Conservation (phyloP, 352 stramenopile genomes). For the Pilasporangium apinafurcum region DNA sequence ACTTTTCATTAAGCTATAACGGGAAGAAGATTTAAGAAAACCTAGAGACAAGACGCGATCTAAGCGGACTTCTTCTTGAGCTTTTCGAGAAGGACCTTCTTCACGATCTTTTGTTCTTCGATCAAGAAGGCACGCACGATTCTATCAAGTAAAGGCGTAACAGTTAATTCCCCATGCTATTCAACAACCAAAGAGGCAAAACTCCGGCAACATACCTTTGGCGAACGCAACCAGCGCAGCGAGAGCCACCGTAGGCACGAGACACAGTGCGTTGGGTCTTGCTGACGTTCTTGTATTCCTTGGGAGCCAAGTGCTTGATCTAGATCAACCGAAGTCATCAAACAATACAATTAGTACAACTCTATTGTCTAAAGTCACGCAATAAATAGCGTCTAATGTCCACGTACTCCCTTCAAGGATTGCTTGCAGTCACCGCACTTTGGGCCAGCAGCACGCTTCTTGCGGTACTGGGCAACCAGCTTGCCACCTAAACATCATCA, state of each 20-base stretch:
- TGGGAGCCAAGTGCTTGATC: constrained; percentile 82
- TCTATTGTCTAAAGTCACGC: not conserved
- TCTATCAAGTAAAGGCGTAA: no score
- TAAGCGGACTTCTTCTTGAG: constrained; percentile 82
- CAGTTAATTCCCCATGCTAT: no score
- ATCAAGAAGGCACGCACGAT: constrained; percentile 99
- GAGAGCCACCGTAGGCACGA: constrained; percentile 95
- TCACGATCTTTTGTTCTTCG: constrained; percentile 99
- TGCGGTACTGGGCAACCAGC: constrained; percentile 92
- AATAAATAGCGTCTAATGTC: constrained; percentile 4
- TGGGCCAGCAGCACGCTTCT: constrained; percentile 92
- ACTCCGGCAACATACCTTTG: constrained; percentile 45
- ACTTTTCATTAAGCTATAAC: no score
- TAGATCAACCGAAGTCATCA: constrained; percentile 6
- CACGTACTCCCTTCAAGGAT: constrained; percentile 64
- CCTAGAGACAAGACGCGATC: constrained; percentile 6
- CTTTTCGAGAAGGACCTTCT: constrained; percentile 98
- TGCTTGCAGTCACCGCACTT: constrained; percentile 97
- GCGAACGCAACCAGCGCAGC: constrained; percentile 92
- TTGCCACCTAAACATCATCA: constrained; percentile 60
- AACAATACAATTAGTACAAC: not conserved
- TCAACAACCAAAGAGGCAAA: no score
- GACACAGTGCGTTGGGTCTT: constrained; percentile 93
- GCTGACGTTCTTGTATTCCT: constrained; percentile 79
- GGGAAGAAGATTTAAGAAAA: constrained; percentile 11